phyloP scores from a whole-genome alignment of 768 basidiomycete species.

The Naganishia vishniacii region DNA sequence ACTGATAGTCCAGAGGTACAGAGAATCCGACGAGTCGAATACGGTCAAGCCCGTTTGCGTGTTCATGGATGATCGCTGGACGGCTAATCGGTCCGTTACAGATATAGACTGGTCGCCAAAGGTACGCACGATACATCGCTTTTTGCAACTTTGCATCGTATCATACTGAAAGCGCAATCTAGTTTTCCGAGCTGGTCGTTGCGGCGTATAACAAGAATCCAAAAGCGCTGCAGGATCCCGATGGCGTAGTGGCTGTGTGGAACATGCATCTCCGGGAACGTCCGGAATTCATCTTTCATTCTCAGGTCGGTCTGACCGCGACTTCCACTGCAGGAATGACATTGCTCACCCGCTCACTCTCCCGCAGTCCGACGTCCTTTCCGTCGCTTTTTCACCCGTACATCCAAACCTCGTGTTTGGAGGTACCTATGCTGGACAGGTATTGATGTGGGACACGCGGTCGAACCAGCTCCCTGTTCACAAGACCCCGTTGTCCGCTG shows the following conservation, averaged over 20 bases:
- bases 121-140: too few relatives aligned
- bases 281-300: constrained; percentile 97
- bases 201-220: constrained; percentile 98
- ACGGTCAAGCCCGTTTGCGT: constrained; percentile 89
- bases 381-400: constrained; percentile 93
- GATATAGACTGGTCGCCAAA: constrained; percentile 98
- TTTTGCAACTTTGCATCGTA: too few relatives aligned
- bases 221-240: constrained; percentile 85
- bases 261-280: constrained; percentile 90
- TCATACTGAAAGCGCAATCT: too few relatives aligned
- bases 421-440: constrained; percentile 98
- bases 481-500: constrained; percentile 91
- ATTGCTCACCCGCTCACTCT: too few relatives aligned
- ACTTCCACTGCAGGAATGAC: too few relatives aligned
- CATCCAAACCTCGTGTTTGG: constrained; percentile 96
- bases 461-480: constrained; percentile 92
- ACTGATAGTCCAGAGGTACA: constrained; percentile 41
- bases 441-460: constrained; percentile 95
- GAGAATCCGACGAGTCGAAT: constrained; percentile 84
- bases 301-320: constrained; percentile 76
- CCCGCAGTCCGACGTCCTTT: constrained; percentile 89
- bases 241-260: constrained; percentile 96
- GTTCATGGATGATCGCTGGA: constrained; percentile 84
- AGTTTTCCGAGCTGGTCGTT: constrained; percentile 93
- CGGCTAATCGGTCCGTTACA: constrained; percentile 89